A percentile compares a stretch with the other conserved stretches of the same genome.
Conservation (phyloP, 1,284 basidiomycete species). For the Trichosporon faecale region DNA sequence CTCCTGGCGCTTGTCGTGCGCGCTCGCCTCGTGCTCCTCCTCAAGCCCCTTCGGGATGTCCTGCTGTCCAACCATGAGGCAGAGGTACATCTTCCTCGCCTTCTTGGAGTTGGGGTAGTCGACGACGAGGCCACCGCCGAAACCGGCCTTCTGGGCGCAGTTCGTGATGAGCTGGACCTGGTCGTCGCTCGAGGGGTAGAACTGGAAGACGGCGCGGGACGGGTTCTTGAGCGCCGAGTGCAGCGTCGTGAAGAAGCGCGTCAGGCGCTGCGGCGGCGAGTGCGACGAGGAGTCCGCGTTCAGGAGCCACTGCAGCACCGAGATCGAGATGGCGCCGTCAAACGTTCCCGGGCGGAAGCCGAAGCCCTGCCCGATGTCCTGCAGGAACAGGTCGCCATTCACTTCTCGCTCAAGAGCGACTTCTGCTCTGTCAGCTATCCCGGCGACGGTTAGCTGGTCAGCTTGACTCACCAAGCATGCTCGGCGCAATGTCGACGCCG, state of each 20-base stretch:
- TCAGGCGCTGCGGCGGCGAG: conserved; percentile 86
- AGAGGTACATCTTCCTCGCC: conserved; percentile 86
- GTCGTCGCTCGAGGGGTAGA: conserved; percentile 92
- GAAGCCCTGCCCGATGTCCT: conserved; percentile 90
- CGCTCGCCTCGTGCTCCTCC: conserved; percentile 52
- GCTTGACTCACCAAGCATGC: conserved; percentile 79
- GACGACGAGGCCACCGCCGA: conserved; percentile 93
- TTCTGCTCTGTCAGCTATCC: conserved; percentile 60
- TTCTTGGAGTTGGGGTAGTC: conserved; percentile 97
- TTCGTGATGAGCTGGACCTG: conserved; percentile 93
- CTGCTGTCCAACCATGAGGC: conserved; percentile 70
- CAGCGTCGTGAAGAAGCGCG: conserved; percentile 93
- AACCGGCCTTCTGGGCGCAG: conserved; percentile 89
- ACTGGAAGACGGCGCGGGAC: conserved; percentile 89
- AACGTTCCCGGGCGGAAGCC: conserved; percentile 95
- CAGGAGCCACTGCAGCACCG: conserved; percentile 96
- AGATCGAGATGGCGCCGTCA: conserved; percentile 97
- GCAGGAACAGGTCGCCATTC: conserved; percentile 86
- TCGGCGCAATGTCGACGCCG: conserved; percentile 91
- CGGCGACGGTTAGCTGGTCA: too few species aligned
- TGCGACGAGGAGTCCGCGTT: conserved; percentile 93
- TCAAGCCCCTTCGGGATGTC: conserved; percentile 71
- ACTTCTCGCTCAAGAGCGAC: conserved; percentile 90
- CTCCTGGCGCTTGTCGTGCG: conserved; percentile 29
- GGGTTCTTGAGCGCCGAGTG: conserved; percentile 89